Base-by-base conservation (phyloP, 176 grass and related monocot genomes). In the Carex littledalei region DNA sequence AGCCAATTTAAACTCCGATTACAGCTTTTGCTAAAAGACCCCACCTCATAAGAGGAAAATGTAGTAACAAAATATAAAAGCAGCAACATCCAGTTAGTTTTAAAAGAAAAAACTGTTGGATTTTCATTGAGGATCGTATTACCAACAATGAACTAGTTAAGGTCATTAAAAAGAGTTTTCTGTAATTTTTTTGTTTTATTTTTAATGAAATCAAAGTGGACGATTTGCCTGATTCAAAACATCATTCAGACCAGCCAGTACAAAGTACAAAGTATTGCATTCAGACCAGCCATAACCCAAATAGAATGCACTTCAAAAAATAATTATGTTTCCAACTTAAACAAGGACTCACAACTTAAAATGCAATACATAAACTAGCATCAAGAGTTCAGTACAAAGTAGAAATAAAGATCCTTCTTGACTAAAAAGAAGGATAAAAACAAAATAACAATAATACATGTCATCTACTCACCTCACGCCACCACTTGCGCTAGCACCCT, bases 401-500 rank as follows among this genome's bases (percentile, higher is more conserved):
- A 72, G 65, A 84, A 47, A 63, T 11, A 73, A 73, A 14, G 43
- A 49, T 73, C 64, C 12, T 70, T 54, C 17, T 69, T 13, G 11
- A 3, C 3, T 1, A 59, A 84, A 41, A 84, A n/a, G 5, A 72
- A 17, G 21, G 57, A 12, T 15, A 84, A 58, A 57, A 21, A 60
- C 57, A 64, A 78, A 21, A 85, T 60, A 22, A 63, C 6, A 12
- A 85, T 11, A 63, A 4, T 64, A 63, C 26, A 34, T 55, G 73
- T 52, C 67, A 55, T 54, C 18, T 5, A 16, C 35, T 85, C 58
- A 85, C 58, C 84, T 78, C 20, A 14, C 1, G 65, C 73, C 68
- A 13, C 79, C 59, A 47, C 79, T 88, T 49, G 88, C 35, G 72
- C 88, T 87, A 18, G 87, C 80, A 45, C 89, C 86, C 79, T 88